Conservation (phyloP, 225 moss, liverwort and hornwort species). For the Anthoceros angustus region DNA sequence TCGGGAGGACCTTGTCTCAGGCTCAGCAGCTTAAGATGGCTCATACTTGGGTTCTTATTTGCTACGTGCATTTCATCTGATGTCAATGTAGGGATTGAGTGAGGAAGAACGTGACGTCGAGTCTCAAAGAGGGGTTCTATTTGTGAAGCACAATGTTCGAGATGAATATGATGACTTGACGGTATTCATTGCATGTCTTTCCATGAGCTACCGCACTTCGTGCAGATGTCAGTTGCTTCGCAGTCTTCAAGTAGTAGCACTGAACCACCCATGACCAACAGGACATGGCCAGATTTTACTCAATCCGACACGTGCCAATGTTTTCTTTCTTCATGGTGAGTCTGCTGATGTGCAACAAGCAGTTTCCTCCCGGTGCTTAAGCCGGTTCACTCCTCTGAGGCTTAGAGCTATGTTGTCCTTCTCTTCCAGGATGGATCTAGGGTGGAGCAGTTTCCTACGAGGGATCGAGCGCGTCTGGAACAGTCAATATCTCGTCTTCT, state of each 20-base stretch:
- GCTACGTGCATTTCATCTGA: background rate
- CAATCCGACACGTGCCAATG: conserved; percentile 32
- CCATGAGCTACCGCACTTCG: background rate
- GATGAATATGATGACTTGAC: conserved; percentile 48
- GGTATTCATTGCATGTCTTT: conserved; percentile 6
- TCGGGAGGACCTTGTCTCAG: background rate
- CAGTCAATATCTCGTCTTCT: conserved; percentile 3
- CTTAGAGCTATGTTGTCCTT: background rate
- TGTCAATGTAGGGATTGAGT: conserved; percentile 16
- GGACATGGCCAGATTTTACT: conserved; percentile 35
- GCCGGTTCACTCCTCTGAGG: background rate
- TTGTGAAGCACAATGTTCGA: conserved; percentile 37
- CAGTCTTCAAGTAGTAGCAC: background rate
- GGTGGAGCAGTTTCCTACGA: conserved; percentile 38
- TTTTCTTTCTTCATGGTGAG: conserved; percentile 40
- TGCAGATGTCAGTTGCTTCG: background rate
- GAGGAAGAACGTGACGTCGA: conserved; percentile 27
- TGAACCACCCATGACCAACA: conserved; percentile 2
- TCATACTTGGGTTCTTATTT: background rate
- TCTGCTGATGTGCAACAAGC: too few species aligned
- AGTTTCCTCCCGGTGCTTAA: background rate
- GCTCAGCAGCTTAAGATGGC: background rate
- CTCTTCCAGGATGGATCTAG: conserved; percentile 25
- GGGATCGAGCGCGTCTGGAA: conserved; percentile 28
- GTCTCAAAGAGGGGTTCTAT: conserved; percentile 22